Percentiles rank a stretch among this genome's conserved stretches.
Evolutionary conservation across 2,329 filamentous ascomycete species (phyloP).

Genomic region (Claviceps africana): DNA sequence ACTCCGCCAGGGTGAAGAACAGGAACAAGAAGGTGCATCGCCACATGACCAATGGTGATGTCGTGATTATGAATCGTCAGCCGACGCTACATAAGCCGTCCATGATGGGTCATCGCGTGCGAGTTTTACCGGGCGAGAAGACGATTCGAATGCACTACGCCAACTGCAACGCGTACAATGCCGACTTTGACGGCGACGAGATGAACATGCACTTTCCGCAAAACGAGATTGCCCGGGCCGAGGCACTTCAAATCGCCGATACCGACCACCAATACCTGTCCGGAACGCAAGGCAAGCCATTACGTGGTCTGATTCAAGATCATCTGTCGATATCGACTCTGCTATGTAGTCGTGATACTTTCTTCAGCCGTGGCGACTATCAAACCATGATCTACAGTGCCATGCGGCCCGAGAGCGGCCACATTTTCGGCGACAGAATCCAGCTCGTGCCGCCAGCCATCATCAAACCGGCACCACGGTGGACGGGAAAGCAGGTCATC

Average conservation of each 20-base stretch:
- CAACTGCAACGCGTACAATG: slow-evolving; percentile 98
- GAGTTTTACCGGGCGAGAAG: slow-evolving; percentile 85
- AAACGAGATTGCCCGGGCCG: slow-evolving; percentile 84
- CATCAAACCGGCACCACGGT: slow-evolving; percentile 64
- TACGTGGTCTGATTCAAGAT: slow-evolving; percentile 94
- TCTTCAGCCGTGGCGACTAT: slow-evolving; percentile 79
- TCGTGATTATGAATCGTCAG: slow-evolving; percentile 97
- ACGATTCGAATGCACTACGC: slow-evolving; percentile 99
- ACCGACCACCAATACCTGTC: slow-evolving; percentile 96
- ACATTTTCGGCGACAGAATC: slow-evolving; percentile 71
- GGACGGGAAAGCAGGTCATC: slow-evolving; percentile 95
- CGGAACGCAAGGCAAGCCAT: slow-evolving; percentile 80
- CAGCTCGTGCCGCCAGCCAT: slow-evolving; percentile 69
- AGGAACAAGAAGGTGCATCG: slow-evolving; percentile 99
- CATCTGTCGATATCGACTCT: slow-evolving; percentile 90
- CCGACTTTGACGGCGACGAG: slow-evolving; percentile 97
- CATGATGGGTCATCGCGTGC: slow-evolving; percentile 93
- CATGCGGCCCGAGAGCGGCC: slow-evolving; percentile 76
- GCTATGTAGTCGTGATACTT: slow-evolving; percentile 80
- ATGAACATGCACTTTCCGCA: slow-evolving; percentile 99
- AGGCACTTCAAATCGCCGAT: slow-evolving; percentile 85
- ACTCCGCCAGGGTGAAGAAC: slow-evolving; percentile 61
- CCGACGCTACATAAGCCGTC: slow-evolving; percentile 96
- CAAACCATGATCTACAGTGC: slow-evolving; percentile 88
- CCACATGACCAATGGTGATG: slow-evolving; percentile 90